Evolutionary conservation across 495 filamentous ascomycete species (phyloP).

Genomic region (Extremus antarcticus): DNA sequence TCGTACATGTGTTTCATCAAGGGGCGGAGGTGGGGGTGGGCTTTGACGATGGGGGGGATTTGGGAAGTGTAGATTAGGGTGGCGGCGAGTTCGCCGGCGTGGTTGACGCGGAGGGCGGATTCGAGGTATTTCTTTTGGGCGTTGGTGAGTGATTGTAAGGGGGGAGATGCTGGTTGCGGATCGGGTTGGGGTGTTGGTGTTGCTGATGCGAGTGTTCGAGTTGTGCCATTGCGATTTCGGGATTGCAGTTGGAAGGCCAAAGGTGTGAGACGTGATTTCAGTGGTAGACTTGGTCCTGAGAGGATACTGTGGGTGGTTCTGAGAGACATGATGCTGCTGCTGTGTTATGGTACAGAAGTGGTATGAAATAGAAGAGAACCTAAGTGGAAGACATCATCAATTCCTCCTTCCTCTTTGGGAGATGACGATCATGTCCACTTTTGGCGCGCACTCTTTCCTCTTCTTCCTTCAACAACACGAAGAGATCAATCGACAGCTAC

Average conservation of each 20-base stretch:
- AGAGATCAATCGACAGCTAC: too few species aligned
- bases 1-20: slow-evolving; percentile 98
- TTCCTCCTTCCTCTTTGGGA: too few species aligned
- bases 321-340: background rate
- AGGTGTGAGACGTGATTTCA: slow-evolving; percentile 6
- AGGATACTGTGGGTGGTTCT: background rate
- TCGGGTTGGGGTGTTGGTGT: slow-evolving; percentile 12
- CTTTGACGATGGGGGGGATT: slow-evolving; percentile 53
- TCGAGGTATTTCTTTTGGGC: slow-evolving; percentile 68
- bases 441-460: too few species aligned
- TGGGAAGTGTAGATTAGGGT: slow-evolving; percentile 42
- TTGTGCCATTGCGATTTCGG: slow-evolving; percentile 13
- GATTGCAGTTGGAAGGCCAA: slow-evolving; percentile 16
- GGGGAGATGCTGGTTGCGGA: slow-evolving; percentile 3
- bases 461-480: too few species aligned
- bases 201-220: slow-evolving; percentile 29
- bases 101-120: slow-evolving; percentile 46
- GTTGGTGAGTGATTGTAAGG: slow-evolving; percentile 42
- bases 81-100: slow-evolving; percentile 36
- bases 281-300: background rate
- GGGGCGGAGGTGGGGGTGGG: slow-evolving; percentile 74
- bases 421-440: too few species aligned
- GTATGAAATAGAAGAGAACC: too few species aligned
- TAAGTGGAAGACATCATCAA: too few species aligned
- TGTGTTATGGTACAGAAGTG: too few species aligned